These are phyloP conservation scores for Leccinum longicurvipes DNA, from an alignment of 768 basidiomycete genomes.

Conservation along the genomic window DNA sequence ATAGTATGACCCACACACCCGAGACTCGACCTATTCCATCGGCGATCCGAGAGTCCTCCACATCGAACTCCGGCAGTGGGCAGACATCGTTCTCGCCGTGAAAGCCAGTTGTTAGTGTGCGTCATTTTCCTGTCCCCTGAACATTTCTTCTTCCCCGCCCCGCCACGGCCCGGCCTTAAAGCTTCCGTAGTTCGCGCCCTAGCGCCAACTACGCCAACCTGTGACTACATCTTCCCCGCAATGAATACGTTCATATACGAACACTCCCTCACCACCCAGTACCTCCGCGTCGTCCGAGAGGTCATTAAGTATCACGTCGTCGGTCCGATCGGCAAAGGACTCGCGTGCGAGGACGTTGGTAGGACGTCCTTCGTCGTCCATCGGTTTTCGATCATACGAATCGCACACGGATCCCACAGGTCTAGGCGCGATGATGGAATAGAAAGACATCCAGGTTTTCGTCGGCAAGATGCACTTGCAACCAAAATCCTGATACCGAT, in stretches of 20 bases:
- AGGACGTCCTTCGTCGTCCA: not conserved
- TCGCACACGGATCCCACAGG: constrained; percentile 44
- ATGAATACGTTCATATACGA: constrained; percentile 99
- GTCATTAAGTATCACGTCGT: constrained; percentile 76
- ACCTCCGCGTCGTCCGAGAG: constrained; percentile 70
- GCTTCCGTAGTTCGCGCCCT: constrained; percentile 86
- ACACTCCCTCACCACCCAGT: constrained; percentile 86
- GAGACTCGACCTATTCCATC: constrained; percentile 63
- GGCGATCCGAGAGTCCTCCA: constrained; percentile 95
- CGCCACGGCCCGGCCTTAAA: constrained; percentile 20
- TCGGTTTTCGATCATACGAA: not conserved
- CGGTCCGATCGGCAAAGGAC: constrained; percentile 89
- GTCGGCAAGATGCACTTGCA: constrained; percentile 48
- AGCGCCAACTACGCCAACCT: constrained; percentile 77
- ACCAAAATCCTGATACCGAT: constrained; percentile 3
- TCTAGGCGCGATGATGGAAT: constrained; percentile 94
- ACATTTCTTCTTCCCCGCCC: not conserved
- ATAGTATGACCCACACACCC: not conserved
- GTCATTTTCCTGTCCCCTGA: too few species aligned
- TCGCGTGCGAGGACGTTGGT: too few species aligned
- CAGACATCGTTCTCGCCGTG: constrained; percentile 86
- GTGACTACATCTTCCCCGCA: constrained; percentile 92
- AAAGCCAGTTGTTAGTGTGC: not conserved
- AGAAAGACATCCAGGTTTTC: constrained; percentile 80
- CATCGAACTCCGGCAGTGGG: constrained; percentile 93